These are phyloP conservation scores for Fusarium chaquense DNA, from an alignment of 2,329 filamentous ascomycete species.

Conservation along the genomic window DNA sequence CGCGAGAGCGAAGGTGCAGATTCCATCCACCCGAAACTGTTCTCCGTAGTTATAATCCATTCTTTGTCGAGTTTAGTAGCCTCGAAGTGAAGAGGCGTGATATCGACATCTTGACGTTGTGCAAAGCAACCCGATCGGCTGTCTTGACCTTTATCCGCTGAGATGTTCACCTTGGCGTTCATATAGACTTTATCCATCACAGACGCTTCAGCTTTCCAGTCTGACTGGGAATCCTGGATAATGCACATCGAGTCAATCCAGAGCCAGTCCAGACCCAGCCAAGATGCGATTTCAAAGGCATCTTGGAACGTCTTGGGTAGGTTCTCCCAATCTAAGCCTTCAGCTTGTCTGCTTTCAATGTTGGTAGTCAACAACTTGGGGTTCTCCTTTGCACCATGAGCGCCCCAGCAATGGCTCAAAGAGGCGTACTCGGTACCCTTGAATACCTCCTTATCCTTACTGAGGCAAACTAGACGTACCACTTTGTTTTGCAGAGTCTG, in stretches of 20 bases:
- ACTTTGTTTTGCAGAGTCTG: neutral
- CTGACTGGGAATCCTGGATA: neutral
- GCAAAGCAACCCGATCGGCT: neutral
- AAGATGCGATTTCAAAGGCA: neutral
- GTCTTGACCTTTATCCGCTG: neutral
- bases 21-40: neutral
- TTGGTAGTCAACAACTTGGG: neutral
- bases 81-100: neutral
- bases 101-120: neutral
- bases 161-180: slow-evolving; percentile 4
- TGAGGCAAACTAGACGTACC: neutral
- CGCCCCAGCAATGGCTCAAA: slow-evolving; percentile 8
- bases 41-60: neutral
- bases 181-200: slow-evolving; percentile 3
- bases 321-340: neutral
- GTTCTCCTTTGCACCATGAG: neutral
- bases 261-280: neutral
- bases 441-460: neutral
- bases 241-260: slow-evolving; percentile 14
- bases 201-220: neutral
- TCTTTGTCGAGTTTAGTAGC: neutral
- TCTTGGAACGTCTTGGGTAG: slow-evolving; percentile 5
- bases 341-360: neutral
- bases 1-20: neutral
- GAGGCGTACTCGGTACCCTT: neutral